Evolutionary conservation across 1,139 yeast genomes (phyloP), one percentile per base, ranked within the genome.

Genomic region (Taphrina wiesneri): DNA sequence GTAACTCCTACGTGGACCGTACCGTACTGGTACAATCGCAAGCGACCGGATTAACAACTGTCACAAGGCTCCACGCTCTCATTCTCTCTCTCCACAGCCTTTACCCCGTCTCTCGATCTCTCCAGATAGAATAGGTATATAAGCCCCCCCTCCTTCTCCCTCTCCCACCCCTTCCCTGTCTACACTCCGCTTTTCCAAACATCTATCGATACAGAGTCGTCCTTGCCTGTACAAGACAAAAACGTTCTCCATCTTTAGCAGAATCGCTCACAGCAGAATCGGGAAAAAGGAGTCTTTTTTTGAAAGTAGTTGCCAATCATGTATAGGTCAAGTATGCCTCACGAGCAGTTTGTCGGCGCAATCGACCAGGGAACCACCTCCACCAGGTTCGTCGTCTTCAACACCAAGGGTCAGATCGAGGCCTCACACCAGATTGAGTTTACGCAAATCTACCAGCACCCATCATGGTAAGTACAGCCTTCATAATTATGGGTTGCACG

Each of bases 391-490:
- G 91, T 92, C 69, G 80, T 90, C 65, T 92, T 92, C 78, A 81
- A 85, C 72, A 83, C 83, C 70, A 80, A 80, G 61, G 96, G 97
- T 36, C 81, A 81, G 70, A 96, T 91, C 71, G 81, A 90, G 45
- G 91, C 96, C 67, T 87, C 87, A 72, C 92, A 89, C 76, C 98
- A 92, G 78, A 89, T 90, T 69, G 97, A 91, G 76, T 89, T 78
- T 65, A 74, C 73, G 49, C 80, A 77, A 70, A 72, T 72, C 66
- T 74, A 75, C 66, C 81, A 80, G 13, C 71, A 74, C 49, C 79
- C 80, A 1, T 82, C 81, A 39, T 70, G 67, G 60, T 54, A 68
- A 56, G 15, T 23, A n/a, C 5, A 5, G 28, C 15, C 25, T 15
- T 23, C 49, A 3, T n/a, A n/a, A n/a, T 21, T n/a, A n/a, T n/a